Conservation (phyloP, 306 rosid genomes). For the Castanopsis chinensis region DNA sequence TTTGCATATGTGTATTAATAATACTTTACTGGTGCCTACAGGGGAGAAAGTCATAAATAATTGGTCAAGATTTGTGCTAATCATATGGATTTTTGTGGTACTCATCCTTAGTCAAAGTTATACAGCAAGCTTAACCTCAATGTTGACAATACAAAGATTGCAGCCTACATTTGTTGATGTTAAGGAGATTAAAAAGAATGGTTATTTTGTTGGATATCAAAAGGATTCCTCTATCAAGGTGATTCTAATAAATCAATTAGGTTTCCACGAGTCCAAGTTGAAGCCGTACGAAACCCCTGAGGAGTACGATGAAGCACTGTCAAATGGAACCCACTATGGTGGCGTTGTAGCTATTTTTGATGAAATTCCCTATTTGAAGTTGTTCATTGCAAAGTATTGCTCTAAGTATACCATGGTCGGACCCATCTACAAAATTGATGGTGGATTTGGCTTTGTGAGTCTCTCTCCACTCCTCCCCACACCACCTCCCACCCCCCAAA, state of each 20-base stretch:
- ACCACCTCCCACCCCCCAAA: no score
- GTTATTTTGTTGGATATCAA: conserved; percentile 26
- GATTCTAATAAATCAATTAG: conserved; percentile 14
- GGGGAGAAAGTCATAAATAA: conserved; percentile 30
- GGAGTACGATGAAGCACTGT: conserved; percentile 27
- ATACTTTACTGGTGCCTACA: background rate
- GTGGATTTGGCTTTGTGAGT: conserved; percentile 49
- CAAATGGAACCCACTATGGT: conserved; percentile 35
- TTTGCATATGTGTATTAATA: background rate
- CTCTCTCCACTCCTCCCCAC: no score
- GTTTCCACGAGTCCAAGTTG: conserved; percentile 19
- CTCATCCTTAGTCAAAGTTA: conserved; percentile 48
- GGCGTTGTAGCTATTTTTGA: conserved; percentile 44
- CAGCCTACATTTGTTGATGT: conserved; percentile 30
- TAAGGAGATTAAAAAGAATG: conserved; percentile 20
- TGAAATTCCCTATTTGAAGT: conserved; percentile 34
- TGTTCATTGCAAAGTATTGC: conserved; percentile 31
- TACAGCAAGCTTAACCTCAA: conserved; percentile 45
- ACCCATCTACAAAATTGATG: conserved; percentile 40
- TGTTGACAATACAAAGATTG: conserved; percentile 29
- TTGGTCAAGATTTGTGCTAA: conserved; percentile 37
- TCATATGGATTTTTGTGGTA: conserved; percentile 44
- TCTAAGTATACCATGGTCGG: conserved; percentile 34
- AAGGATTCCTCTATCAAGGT: conserved; percentile 17
- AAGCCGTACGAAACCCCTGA: conserved; percentile 10